Evolutionary conservation across 371 early-diverging fungal genomes (phyloP), one percentile per base, ranked within the genome.

Genomic region (Mucor mucedo): DNA sequence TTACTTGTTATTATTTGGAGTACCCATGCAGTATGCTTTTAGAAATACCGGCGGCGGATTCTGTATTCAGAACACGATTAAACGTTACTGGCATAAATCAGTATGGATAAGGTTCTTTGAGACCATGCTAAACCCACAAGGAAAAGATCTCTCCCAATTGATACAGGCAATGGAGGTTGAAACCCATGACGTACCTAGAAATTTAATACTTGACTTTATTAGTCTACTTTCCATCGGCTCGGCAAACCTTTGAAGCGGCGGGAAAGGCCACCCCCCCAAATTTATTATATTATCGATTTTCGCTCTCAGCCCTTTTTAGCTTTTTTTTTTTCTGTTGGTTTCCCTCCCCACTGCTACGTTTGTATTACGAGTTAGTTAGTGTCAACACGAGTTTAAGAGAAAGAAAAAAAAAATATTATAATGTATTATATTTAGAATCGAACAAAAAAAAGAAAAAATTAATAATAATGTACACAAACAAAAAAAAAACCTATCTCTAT

Each of bases 51-150:
- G 21, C 21, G 21, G 21, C 21, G 21, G 21, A 21, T 71, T 64
- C 45, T 35, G n/a, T 3, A 67, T 77, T 28, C 47, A 63, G 29
- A 72, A 74, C 11, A 57, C 68, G 0, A 58, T 77, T 11, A 77
- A 70, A 60, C 76, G 84, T 2, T 81, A 80, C 28, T 83, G 83
- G 83, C 72, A 77, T 39, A 52, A 50, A 21, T 35, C 62, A 0
- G 28, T 80, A 3, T 83, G 83, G 83, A 30, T 28, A 5, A 7
- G 10, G 2, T 65, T 80, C 27, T 83, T 80, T 63, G 59, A 75
- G 27, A 33, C 60, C 13, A 27, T 83, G 48, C 41, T 83, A 9
- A 83, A 80, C 49, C 76, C 76, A 30, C 50, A 50, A 11, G 10
- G 3, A 1, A 10, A 50, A 13, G 35, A 30, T 30, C 10, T 50